Evolutionary conservation across 1,139 yeast genomes (phyloP), one percentile per base, ranked within the genome.

Genomic region (Nakaseomyces delphensis): DNA sequence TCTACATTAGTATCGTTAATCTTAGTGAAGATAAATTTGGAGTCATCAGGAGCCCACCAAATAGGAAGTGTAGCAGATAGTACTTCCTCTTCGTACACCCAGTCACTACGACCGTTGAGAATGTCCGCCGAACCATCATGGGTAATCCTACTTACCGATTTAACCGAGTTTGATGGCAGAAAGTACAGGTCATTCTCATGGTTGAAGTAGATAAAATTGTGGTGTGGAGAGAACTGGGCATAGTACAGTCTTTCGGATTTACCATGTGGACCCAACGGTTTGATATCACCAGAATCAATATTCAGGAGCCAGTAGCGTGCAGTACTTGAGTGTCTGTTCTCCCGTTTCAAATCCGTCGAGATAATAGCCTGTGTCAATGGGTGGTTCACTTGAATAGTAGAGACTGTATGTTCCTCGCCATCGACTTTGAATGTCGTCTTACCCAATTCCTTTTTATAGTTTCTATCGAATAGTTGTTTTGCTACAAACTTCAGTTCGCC

Each of bases 81-180:
- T 0, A 91, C 87, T 56, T 93, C 98, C 55, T 93, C 98, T 60
- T 91, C 98, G 57, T 91, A 91, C 0, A 91, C 85, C 98, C 98
- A 91, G 56, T 91, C 98, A 0, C 96, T 83, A 48, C 77, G 81
- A 0, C 95, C 99, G 57, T 91, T 86, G 53, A 79, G 76, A n/a
- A 85, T 68, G 37, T 73, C 64, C 0, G 61, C 61, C 4, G 82
- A 73, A 0, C 96, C 96, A 54, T 78, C 87, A 2, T 55, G 46
- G 0, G 97, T 86, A 10, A 91, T 64, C 53, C 68, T 28, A 14
- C 14, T 21, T 13, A 36, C 21, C 3, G 27, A n/a, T 20, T 23
- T 72, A 48, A 66, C 70, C 59, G 70, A 38, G 63, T 65, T 48
- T 63, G 71, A 48, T 64, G 55, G 42, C 59, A 53, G 48, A 13